These are phyloP conservation scores for Leptographium galeiforme DNA, from an alignment of 2,329 filamentous ascomycete genomes.

Conservation along the genomic window DNA sequence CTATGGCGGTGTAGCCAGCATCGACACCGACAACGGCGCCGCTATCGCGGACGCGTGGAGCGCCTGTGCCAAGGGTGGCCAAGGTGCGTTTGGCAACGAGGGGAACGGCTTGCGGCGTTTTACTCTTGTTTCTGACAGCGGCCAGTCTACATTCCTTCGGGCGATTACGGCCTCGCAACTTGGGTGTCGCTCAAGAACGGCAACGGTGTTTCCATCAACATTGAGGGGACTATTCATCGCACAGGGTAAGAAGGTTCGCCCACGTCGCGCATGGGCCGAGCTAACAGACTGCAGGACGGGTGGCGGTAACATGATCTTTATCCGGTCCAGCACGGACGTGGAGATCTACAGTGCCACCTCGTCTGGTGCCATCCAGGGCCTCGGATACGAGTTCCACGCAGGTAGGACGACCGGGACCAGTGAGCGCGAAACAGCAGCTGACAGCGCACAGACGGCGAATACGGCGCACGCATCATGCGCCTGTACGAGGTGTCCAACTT, in stretches of 20 bases:
- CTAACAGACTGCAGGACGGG: background rate
- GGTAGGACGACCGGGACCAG: background rate
- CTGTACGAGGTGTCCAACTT: constrained; percentile 29
- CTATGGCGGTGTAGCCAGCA: constrained; percentile 37
- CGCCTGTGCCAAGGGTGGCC: constrained; percentile 35
- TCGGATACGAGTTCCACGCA: constrained; percentile 32
- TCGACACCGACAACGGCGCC: constrained; percentile 35
- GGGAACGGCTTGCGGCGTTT: background rate
- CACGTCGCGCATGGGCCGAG: background rate
- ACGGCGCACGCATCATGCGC: constrained; percentile 30
- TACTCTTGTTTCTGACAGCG: background rate
- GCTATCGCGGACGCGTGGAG: constrained; percentile 32
- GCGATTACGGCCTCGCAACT: constrained; percentile 12
- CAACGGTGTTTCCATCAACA: constrained; percentile 9
- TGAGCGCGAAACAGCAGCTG: too few species aligned
- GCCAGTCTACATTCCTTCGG: constrained; percentile 10
- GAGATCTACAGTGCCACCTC: constrained; percentile 30
- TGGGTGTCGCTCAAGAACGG: constrained; percentile 11
- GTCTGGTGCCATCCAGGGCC: constrained; percentile 34
- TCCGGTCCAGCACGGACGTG: constrained; percentile 24
- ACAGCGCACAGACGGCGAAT: constrained; percentile 3
- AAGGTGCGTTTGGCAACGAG: background rate
- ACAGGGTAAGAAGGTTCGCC: constrained; percentile 7
- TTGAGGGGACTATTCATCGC: constrained; percentile 12
- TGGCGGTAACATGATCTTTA: constrained; percentile 15